These are phyloP conservation scores for Eutrema salsugineum DNA, from an alignment of 441 rosid species.

Conservation along the genomic window DNA sequence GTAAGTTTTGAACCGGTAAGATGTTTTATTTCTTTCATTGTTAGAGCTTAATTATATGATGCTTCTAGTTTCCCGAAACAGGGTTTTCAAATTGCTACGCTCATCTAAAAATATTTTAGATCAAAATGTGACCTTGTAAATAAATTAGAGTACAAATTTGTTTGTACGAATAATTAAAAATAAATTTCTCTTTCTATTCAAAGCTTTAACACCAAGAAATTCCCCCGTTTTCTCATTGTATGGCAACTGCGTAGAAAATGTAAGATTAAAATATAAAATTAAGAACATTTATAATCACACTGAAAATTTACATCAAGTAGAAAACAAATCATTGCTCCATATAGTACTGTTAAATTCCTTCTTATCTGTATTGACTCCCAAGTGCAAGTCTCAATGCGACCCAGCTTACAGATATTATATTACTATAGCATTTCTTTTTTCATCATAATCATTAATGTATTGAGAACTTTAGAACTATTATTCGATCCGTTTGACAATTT, in stretches of 20 bases:
- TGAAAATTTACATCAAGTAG: background rate
- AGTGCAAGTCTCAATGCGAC: background rate
- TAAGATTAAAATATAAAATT: background rate
- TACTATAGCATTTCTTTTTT: background rate
- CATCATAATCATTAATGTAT: background rate
- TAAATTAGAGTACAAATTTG: background rate
- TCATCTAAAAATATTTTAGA: background rate
- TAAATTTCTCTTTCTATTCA: background rate
- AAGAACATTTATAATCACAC: background rate
- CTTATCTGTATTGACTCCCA: background rate
- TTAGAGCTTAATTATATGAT: background rate
- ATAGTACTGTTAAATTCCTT: background rate
- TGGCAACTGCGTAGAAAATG: background rate
- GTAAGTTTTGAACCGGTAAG: background rate
- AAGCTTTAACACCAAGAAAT: background rate
- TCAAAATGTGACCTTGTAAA: background rate
- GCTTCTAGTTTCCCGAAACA: too few species aligned
- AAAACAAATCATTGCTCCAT: background rate
- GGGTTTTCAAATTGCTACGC: background rate
- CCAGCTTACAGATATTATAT: background rate
- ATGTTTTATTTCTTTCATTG: background rate
- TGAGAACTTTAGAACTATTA: background rate
- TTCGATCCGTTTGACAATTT: background rate
- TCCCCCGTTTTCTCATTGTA: background rate
- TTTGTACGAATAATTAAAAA: too few species aligned